phyloP scores from a whole-genome alignment of 1,284 basidiomycete genomes.

The Ganoderma resinaceum region DNA sequence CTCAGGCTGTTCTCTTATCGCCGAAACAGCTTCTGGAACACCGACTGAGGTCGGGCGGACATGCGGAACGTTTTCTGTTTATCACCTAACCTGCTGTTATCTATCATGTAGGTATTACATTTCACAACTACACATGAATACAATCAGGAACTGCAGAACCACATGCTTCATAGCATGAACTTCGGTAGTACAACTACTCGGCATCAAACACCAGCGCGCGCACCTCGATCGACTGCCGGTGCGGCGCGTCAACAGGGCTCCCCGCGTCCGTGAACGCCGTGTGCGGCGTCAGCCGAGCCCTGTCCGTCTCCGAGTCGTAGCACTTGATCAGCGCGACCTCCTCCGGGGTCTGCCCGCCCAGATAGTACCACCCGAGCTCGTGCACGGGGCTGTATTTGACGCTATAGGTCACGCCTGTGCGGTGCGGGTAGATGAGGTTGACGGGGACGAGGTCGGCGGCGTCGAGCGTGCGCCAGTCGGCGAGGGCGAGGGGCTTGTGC shows the following conservation, averaged over 20 bases:
- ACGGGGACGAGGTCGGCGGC: constrained; percentile 44
- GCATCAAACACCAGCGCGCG: constrained; percentile 47
- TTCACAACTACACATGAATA: too few relatives aligned
- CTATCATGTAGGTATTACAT: too few relatives aligned
- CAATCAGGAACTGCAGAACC: too few relatives aligned
- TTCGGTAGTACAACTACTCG: constrained; percentile 22
- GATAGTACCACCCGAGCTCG: constrained; percentile 54
- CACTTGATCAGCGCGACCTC: constrained; percentile 59
- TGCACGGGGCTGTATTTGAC: constrained; percentile 44
- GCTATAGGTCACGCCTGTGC: constrained; percentile 46
- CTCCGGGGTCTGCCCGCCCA: constrained; percentile 52
- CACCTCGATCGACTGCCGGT: constrained; percentile 52
- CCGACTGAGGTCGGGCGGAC: too few relatives aligned
- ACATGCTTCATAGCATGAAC: too few relatives aligned
- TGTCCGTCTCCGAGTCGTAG: constrained; percentile 49
- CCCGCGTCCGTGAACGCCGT: constrained; percentile 51
- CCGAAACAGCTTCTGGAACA: too few relatives aligned
- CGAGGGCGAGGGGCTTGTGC: constrained; percentile 56
- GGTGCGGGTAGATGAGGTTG: constrained; percentile 42
- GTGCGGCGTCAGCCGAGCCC: constrained; percentile 53
- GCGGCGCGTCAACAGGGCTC: constrained; percentile 47
- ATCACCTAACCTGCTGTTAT: too few relatives aligned
- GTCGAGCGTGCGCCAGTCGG: constrained; percentile 51
- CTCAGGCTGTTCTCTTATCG: too few relatives aligned
- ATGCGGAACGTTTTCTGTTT: too few relatives aligned